Base-by-base conservation (phyloP, 306 rosid species). In the Prosopis cineraria region DNA sequence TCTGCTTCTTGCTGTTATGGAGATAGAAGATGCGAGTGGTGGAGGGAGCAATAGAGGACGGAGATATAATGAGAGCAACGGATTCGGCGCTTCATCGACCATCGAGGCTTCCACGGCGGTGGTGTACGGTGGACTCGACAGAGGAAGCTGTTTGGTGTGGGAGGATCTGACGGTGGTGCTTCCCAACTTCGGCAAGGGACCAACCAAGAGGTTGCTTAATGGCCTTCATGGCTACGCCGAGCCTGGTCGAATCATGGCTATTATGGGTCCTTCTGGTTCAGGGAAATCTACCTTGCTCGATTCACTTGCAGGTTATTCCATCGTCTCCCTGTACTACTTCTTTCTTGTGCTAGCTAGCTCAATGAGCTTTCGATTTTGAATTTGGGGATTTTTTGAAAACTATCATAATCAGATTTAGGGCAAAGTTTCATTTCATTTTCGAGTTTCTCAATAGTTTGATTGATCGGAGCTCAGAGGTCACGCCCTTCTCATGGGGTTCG, bases 181-280 rank as follows among this genome's bases (percentile, higher is more conserved):
- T 0, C 97, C 97, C 0, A 94, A 94, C 69, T 94, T 88, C 48
- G 78, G 87, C 0, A 87, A 92, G 34, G 94, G 89, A 36, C 97
- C 98, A 33, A 94, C 97, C 0, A 94, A 79, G 78, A 81, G 96
- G 78, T 48, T 93, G 77, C 93, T 93, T 36, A 87, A 89, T 85
- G 97, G 97, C 17, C 88, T 93, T 1, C 82, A 81, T 82, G 97
- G 97, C 25, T 90, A 53, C 78, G 96, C 93, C 75, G 97, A 90
- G 78, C 93, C 97, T 73, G 97, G 97, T 65, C 82, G 88, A 73
- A 89, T 93, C 86, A 89, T 85, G 91, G 97, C 97, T 36, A 93
- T 93, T 29, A 93, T 93, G 97, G 97, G 97, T 53, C 97, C 97
- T 63, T 93, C 97, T 74, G 97, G 97, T 44, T 93, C 97, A 69